These are phyloP conservation scores for Podospora australis DNA, from an alignment of 495 filamentous ascomycete species.

Conservation along the genomic window DNA sequence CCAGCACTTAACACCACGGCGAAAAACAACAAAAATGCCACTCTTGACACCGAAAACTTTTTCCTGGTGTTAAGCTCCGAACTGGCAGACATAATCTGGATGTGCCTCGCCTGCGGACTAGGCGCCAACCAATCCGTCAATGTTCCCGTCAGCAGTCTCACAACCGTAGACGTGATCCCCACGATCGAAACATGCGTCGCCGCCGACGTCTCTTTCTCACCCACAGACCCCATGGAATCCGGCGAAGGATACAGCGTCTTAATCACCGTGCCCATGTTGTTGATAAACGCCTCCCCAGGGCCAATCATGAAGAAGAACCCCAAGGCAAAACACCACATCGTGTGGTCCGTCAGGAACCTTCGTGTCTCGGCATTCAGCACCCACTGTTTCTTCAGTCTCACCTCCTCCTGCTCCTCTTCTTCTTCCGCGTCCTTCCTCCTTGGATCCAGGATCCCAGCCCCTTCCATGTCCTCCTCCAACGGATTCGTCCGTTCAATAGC, in stretches of 20 bases:
- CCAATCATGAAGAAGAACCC: constrained; percentile 94
- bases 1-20: constrained; percentile 71
- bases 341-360: constrained; percentile 73
- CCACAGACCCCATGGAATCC: constrained; percentile 30
- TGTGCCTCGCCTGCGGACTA: constrained; percentile 34
- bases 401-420: constrained; percentile 55
- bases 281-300: constrained; percentile 93
- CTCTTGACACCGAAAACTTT: constrained; percentile 61
- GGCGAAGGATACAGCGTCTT: constrained; percentile 74
- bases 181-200: constrained; percentile 91
- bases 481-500: constrained; percentile 23
- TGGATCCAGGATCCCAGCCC: constrained; percentile 24
- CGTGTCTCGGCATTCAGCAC: constrained; percentile 82
- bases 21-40: constrained; percentile 70
- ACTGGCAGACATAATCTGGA: constrained; percentile 30
- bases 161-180: constrained; percentile 81
- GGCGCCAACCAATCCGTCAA: constrained; percentile 86
- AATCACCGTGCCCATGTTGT: constrained; percentile 92
- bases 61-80: constrained; percentile 22
- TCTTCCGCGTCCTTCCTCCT: too few species aligned
- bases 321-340: constrained; percentile 89
- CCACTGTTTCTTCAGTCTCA: constrained; percentile 70
- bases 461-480: constrained; percentile 30
- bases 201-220: constrained; percentile 51
- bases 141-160: constrained; percentile 77